Percentiles rank a stretch among this genome's conserved stretches.
These are phyloP conservation scores for Alternaria arborescens DNA, from an alignment of 2,329 filamentous ascomycete species.

Conservation along the genomic window DNA sequence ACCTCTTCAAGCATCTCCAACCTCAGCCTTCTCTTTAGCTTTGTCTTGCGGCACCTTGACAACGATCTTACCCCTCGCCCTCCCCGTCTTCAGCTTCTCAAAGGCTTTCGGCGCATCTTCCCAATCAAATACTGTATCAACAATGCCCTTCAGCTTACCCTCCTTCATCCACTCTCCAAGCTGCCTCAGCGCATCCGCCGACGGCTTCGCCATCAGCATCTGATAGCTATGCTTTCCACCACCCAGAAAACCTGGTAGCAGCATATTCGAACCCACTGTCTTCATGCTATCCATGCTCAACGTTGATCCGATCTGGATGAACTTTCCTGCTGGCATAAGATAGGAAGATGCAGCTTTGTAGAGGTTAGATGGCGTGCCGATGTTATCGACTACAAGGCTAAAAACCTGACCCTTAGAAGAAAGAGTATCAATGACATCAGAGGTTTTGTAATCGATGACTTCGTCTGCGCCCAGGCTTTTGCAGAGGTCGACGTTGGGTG, in stretches of 20 bases:
- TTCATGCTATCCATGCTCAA: slow-evolving; percentile 33
- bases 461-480: slow-evolving; percentile 69
- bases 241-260: slow-evolving; percentile 59
- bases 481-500: slow-evolving; percentile 65
- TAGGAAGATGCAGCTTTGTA: slow-evolving; percentile 64
- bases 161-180: slow-evolving; percentile 66
- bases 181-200: slow-evolving; percentile 57
- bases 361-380: slow-evolving; percentile 60
- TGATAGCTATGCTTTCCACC: slow-evolving; percentile 59
- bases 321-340: slow-evolving; percentile 59
- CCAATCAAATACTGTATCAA: slow-evolving; percentile 65
- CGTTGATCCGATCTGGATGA: slow-evolving; percentile 47
- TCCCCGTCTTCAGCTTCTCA: slow-evolving; percentile 64
- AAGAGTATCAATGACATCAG: slow-evolving; percentile 59
- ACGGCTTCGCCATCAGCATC: slow-evolving; percentile 51
- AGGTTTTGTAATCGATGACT: slow-evolving; percentile 67
- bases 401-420: slow-evolving; percentile 60
- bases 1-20: neutral
- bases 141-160: slow-evolving; percentile 64
- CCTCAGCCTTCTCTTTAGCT: slow-evolving; percentile 24
- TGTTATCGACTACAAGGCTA: slow-evolving; percentile 66
- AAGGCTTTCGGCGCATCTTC: slow-evolving; percentile 67
- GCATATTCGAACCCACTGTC: slow-evolving; percentile 48
- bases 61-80: slow-evolving; percentile 68
- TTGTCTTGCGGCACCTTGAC: slow-evolving; percentile 43